Conservation (phyloP, 768 basidiomycete species). For the Lactarius hengduanensis region DNA sequence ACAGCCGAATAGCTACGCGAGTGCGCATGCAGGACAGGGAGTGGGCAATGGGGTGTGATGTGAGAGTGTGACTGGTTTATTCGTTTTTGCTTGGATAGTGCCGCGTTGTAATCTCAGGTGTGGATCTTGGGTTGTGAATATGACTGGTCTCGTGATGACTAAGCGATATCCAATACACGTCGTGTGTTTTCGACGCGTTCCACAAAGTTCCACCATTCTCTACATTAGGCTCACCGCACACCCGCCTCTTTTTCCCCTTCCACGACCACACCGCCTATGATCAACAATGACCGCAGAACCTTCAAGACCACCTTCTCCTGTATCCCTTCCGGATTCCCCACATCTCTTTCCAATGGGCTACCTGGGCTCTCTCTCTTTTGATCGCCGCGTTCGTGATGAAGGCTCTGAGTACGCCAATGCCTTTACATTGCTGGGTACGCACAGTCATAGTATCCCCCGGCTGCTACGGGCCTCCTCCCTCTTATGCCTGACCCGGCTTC, state of each 20-base stretch:
- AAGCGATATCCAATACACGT: not conserved
- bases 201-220: not conserved
- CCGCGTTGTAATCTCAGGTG: not conserved
- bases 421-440: constrained; percentile 77
- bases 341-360: constrained; percentile 42
- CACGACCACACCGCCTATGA: constrained; percentile 25
- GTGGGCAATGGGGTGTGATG: constrained; percentile 19
- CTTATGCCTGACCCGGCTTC: constrained; percentile 13
- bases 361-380: constrained; percentile 63
- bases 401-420: constrained; percentile 75
- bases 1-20: constrained; percentile 22
- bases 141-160: constrained; percentile 10
- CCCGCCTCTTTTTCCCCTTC: constrained; percentile 1
- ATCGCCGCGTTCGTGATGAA: constrained; percentile 73
- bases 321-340: constrained; percentile 35
- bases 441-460: too few species aligned
- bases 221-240: not conserved
- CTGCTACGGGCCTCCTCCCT: constrained; percentile 28
- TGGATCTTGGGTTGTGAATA: not conserved
- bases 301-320: constrained; percentile 41
- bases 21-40: constrained; percentile 24
- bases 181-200: constrained; percentile 4
- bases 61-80: constrained; percentile 3
- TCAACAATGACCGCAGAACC: constrained; percentile 29
- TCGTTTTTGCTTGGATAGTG: not conserved